These are phyloP conservation scores for Carex kokanica DNA, from an alignment of 176 grass and related monocot species.

Conservation along the genomic window DNA sequence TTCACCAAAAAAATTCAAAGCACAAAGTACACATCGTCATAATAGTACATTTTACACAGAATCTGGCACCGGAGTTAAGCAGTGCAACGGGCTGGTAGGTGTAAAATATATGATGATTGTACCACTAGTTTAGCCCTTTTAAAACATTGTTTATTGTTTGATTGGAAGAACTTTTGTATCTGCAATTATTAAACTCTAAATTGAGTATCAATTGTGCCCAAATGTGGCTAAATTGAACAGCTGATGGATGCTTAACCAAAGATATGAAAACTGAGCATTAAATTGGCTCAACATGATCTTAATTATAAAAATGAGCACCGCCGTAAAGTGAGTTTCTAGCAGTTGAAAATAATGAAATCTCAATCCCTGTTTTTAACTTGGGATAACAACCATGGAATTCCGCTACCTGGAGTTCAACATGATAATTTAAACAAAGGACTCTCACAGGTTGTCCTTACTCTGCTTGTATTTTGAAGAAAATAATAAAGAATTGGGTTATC, in stretches of 20 bases:
- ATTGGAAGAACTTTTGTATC: too few species aligned
- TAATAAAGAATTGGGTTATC: not conserved
- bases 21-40: not conserved
- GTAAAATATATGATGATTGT: not conserved
- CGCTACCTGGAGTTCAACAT: not conserved
- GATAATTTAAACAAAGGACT: not conserved
- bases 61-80: not conserved
- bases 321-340: not conserved
- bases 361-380: not conserved
- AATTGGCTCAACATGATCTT: not conserved
- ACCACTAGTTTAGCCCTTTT: not conserved
- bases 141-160: not conserved
- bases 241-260: not conserved
- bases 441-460: not conserved
- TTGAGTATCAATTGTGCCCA: not conserved
- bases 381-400: not conserved
- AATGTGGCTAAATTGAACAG: not conserved
- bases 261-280: not conserved
- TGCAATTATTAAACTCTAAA: not conserved
- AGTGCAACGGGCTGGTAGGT: not conserved
- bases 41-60: not conserved
- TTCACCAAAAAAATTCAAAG: not conserved
- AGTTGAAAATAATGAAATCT: not conserved
- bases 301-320: not conserved
- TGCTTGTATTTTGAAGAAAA: not conserved